Conservation (phyloP, 73 alveolate genomes). For the Diophrys appendiculata region DNA sequence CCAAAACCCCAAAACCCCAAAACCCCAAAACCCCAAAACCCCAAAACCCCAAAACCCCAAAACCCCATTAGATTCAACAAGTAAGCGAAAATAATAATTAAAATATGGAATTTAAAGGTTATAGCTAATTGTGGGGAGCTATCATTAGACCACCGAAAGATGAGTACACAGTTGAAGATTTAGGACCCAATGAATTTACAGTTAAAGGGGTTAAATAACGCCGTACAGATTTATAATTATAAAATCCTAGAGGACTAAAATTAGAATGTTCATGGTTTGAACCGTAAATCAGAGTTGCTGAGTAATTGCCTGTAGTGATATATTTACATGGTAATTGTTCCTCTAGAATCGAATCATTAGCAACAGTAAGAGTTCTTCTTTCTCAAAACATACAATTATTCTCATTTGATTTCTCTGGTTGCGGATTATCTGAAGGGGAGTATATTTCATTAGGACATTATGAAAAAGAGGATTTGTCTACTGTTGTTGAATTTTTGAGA, state of each 20-base stretch:
- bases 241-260: conserved; percentile 60
- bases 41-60: too few species aligned
- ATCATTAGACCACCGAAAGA: conserved; percentile 99
- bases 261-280: conserved; percentile 89
- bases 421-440: conserved; percentile 94
- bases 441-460: conserved; percentile 94
- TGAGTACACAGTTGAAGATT: conserved; percentile 77
- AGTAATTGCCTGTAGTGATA: conserved; percentile 66
- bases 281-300: conserved; percentile 51
- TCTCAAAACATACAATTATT: conserved; percentile 73
- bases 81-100: too few species aligned
- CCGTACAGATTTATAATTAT: conserved; percentile 73
- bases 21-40: too few species aligned
- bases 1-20: too few species aligned
- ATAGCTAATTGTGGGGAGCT: conserved; percentile 96
- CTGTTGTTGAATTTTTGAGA: conserved; percentile 66
- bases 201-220: conserved; percentile 60
- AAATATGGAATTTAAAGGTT: conserved; percentile 71
- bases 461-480: conserved; percentile 92
- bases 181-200: conserved; percentile 81
- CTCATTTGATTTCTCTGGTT: conserved; percentile 88
- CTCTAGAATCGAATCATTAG: conserved; percentile 58
- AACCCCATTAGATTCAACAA: too few species aligned
- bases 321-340: conserved; percentile 74
- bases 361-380: conserved; percentile 61